Evolutionary conservation across 768 basidiomycete genomes (phyloP).

Genomic region (Xanthoconium stramineum): DNA sequence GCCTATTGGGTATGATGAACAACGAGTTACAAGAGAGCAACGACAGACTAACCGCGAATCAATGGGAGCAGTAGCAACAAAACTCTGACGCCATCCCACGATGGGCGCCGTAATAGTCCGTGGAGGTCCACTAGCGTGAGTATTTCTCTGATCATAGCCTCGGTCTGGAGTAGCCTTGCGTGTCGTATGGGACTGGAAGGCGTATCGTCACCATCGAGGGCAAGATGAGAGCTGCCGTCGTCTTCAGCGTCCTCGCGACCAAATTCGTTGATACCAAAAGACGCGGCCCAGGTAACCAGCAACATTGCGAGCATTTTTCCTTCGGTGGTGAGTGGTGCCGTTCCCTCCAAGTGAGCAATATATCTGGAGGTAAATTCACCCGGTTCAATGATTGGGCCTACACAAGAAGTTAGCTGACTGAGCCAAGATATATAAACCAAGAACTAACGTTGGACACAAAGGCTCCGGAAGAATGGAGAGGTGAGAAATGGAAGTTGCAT

Average conservation of each 20-base stretch:
- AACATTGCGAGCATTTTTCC: slow-evolving; percentile 76
- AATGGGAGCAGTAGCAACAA: slow-evolving; percentile 79
- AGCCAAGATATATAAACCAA: not conserved
- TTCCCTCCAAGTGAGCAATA: slow-evolving; percentile 59
- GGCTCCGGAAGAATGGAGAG: slow-evolving; percentile 82
- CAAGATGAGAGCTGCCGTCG: slow-evolving; percentile 1
- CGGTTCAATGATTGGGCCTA: slow-evolving; percentile 86
- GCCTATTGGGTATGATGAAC: slow-evolving; percentile 16
- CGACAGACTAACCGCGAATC: slow-evolving; percentile 62
- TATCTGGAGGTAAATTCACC: slow-evolving; percentile 76
- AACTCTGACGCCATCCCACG: slow-evolving; percentile 83
- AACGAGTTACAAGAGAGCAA: not conserved
- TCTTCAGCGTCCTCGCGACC: slow-evolving; percentile 46
- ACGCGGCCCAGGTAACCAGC: slow-evolving; percentile 85
- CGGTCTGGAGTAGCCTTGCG: slow-evolving; percentile 52
- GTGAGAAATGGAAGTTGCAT: slow-evolving; percentile 77
- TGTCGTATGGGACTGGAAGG: slow-evolving; percentile 37
- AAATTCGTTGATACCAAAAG: slow-evolving; percentile 81
- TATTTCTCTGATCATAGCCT: slow-evolving; percentile 72
- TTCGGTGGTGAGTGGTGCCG: slow-evolving; percentile 61
- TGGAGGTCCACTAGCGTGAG: slow-evolving; percentile 78
- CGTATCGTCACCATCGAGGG: slow-evolving; percentile 24
- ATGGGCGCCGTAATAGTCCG: slow-evolving; percentile 73
- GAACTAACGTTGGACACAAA: slow-evolving; percentile 76
- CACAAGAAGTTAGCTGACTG: slow-evolving; percentile 10